Conservation (phyloP, 768 basidiomycete genomes). For the Chalciporus chontae region DNA sequence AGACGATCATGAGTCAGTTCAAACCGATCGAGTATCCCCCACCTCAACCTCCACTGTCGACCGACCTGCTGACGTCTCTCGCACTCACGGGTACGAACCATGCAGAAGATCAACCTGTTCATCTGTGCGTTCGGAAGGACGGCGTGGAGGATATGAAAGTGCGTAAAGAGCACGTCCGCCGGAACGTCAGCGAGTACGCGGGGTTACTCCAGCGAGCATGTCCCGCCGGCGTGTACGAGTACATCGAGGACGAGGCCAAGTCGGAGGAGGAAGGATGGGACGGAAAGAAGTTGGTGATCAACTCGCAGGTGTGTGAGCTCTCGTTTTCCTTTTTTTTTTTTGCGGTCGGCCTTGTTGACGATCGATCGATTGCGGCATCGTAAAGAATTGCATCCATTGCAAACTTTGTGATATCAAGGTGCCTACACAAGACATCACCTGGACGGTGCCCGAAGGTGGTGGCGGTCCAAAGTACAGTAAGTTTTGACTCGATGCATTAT, state of each 20-base stretch:
- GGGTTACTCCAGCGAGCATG: slow-evolving; percentile 87
- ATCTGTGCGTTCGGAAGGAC: slow-evolving; percentile 63
- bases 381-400: slow-evolving; percentile 92
- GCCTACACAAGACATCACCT: slow-evolving; percentile 94
- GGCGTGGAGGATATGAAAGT: slow-evolving; percentile 39
- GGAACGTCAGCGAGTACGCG: slow-evolving; percentile 77
- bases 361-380: background rate
- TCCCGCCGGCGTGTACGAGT: slow-evolving; percentile 97
- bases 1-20: slow-evolving; percentile 52
- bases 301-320: slow-evolving; percentile 71
- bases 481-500: background rate
- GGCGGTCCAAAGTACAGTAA: slow-evolving; percentile 95
- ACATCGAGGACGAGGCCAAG: slow-evolving; percentile 66
- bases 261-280: slow-evolving; percentile 57
- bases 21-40: slow-evolving; percentile 82
- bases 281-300: slow-evolving; percentile 91
- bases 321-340: background rate
- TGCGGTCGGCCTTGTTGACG: background rate
- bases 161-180: slow-evolving; percentile 63
- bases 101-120: slow-evolving; percentile 92
- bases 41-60: slow-evolving; percentile 86
- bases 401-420: slow-evolving; percentile 96
- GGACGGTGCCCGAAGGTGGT: slow-evolving; percentile 95
- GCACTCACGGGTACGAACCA: slow-evolving; percentile 93
- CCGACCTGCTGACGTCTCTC: slow-evolving; percentile 89